Base-by-base conservation (phyloP, 1,284 basidiomycete genomes). In the Pseudozyma sp. region DNA sequence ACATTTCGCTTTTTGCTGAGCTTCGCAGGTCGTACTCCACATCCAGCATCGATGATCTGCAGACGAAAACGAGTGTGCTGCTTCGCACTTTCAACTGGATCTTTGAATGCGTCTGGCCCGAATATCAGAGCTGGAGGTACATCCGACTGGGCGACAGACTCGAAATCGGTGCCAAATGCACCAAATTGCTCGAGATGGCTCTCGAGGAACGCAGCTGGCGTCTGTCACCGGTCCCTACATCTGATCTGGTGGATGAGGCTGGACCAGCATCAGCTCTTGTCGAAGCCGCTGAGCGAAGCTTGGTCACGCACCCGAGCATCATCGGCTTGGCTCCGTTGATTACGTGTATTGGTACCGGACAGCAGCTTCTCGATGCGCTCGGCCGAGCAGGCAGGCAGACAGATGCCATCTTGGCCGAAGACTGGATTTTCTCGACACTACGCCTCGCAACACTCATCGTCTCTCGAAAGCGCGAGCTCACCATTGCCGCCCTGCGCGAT, bases 61-160 rank as follows among this genome's bases (percentile, higher is more conserved):
- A 90, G 66, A 86, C 93, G 51, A 95, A 94, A 84, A 91, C 92
- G 70, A 91, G 92, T 64, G 93, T 95, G 6, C 87, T 95, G 12
- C 86, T 91, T 52, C 90, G 93, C 36, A 92, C 92, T 0, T 87
- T 90, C 10, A 88, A 88, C 16, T 94, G 95, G 79, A 88, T 94
- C 10, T 91, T 93, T 77, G 90, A 91, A 21, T 91, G 93, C 82
- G 90, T 95, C 35, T 95, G 94, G 93, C 88, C 92, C 0, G 92
- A 92, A 76, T 91, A 93, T 81, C 85, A 90, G 52, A 89, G 89
- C 7, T 95, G 94, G 94, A 91, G 91, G 80, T 95, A 93, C 76
- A 87, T 87, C 1, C 90, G 90, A 65, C 86, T 93, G 10, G 90
- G 90, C 8, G 92, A 94, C 77, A 88, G 91, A 40, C 93, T 93